Conservation (phyloP, 1,139 yeast genomes). For the Taiozyma sp. region DNA sequence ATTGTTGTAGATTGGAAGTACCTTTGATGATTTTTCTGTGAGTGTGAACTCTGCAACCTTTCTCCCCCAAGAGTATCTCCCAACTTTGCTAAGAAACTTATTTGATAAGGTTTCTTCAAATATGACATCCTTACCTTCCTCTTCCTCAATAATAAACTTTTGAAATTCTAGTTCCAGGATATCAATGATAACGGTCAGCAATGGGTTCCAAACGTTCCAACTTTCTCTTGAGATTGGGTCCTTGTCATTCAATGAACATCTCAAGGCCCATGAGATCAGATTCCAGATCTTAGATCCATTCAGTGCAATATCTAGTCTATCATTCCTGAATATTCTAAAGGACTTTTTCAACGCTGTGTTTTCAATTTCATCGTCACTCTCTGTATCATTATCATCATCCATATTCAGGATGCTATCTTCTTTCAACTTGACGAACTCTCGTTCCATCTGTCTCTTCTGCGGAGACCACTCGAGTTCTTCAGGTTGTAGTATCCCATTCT, state of each 20-base stretch:
- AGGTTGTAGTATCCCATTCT: not conserved
- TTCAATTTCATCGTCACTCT: constrained; percentile 2
- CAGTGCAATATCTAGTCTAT: constrained; percentile 19
- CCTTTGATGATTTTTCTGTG: constrained; percentile 1
- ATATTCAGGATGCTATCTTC: not conserved
- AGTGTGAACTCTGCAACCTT: constrained; percentile 16
- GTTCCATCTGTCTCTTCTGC: constrained; percentile 14
- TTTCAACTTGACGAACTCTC: constrained; percentile 3
- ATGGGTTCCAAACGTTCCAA: constrained; percentile 21
- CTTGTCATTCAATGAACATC: constrained; percentile 8
- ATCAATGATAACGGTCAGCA: constrained; percentile 13
- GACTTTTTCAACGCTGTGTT: constrained; percentile 14
- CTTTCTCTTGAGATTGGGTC: constrained; percentile 6
- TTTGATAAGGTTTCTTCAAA: constrained; percentile 7
- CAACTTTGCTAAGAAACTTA: constrained; percentile 18
- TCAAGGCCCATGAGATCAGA: constrained; percentile 19
- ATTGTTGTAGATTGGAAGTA: constrained; percentile 10
- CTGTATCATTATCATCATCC: constrained; percentile 4
- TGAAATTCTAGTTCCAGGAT: constrained; percentile 16
- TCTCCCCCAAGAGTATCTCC: constrained; percentile 24
- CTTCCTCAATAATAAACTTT: not conserved
- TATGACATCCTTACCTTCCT: not conserved
- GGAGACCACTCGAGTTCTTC: constrained; percentile 15
- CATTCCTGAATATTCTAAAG: constrained; percentile 13
- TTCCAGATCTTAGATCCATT: constrained; percentile 14